Percentiles rank a stretch among this genome's conserved stretches.
Conservation (phyloP, 805 yeast genomes). For the Schizosaccharomyces lindneri region DNA sequence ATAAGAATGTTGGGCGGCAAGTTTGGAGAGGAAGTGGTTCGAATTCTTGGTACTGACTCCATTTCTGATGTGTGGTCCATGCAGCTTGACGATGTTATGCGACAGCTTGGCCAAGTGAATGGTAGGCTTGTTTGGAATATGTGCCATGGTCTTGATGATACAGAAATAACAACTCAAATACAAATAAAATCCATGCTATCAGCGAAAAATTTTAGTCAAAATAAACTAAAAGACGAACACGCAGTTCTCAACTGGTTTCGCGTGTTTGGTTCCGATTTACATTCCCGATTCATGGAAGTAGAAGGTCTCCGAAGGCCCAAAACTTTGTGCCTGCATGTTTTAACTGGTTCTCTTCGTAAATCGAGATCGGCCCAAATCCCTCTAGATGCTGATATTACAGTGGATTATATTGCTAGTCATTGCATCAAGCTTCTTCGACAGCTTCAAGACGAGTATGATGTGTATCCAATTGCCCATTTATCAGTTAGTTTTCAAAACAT, state of each 20-base stretch:
- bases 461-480: not conserved
- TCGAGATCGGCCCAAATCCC: not conserved
- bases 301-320: conserved; percentile 24
- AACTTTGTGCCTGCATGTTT: conserved; percentile 22
- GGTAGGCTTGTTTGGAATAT: conserved; percentile 34
- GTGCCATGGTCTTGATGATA: conserved; percentile 35
- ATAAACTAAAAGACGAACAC: conserved; percentile 23
- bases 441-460: not conserved
- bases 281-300: conserved; percentile 40
- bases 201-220: conserved; percentile 41
- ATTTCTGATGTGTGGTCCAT: conserved; percentile 5
- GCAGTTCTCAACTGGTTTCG: conserved; percentile 59
- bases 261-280: conserved; percentile 60
- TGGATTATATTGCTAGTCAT: not conserved
- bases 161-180: conserved; percentile 32
- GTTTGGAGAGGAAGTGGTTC: conserved; percentile 34
- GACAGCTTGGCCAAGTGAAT: conserved; percentile 20
- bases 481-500: not conserved
- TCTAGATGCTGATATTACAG: not conserved
- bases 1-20: conserved; percentile 87
- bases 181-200: conserved; percentile 73
- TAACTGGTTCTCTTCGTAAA: not conserved
- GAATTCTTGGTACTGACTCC: conserved; percentile 24
- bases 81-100: not conserved
- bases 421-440: not conserved